phyloP scores from a whole-genome alignment of 306 rosid species.

The Lotus japonicus region DNA sequence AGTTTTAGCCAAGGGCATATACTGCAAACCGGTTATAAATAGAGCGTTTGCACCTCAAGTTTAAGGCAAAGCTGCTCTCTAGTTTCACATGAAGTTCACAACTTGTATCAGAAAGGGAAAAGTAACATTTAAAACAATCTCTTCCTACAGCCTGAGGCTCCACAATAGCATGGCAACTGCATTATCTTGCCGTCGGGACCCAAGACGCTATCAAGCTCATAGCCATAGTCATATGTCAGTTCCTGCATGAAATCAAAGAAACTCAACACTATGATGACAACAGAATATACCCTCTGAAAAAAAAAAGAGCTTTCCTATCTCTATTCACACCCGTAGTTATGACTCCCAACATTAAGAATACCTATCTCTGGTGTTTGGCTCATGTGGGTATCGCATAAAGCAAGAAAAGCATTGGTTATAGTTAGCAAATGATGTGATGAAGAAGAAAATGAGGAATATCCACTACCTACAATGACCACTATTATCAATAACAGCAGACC shows the following conservation, averaged over 20 bases:
- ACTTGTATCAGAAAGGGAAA: not conserved
- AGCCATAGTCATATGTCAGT: conserved; percentile 90
- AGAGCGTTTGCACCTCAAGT: too few species aligned
- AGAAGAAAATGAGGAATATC: too few species aligned
- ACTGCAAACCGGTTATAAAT: too few species aligned
- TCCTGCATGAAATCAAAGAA: conserved; percentile 45
- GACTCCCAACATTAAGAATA: too few species aligned
- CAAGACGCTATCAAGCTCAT: conserved; percentile 77
- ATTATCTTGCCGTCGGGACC: conserved; percentile 70
- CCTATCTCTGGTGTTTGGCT: too few species aligned
- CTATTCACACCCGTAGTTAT: too few species aligned
- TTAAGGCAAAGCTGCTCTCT: not conserved
- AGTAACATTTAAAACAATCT: conserved; percentile 44
- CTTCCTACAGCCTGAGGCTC: conserved; percentile 77
- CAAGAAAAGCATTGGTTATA: too few species aligned
- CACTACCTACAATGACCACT: not conserved
- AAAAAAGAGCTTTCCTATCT: not conserved
- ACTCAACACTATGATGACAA: not conserved
- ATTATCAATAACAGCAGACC: not conserved
- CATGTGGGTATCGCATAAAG: too few species aligned
- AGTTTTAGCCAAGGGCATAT: too few species aligned
- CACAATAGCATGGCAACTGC: conserved; percentile 82
- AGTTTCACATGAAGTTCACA: not conserved
- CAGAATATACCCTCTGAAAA: not conserved
- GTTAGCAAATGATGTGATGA: too few species aligned